Conservation (phyloP, 768 basidiomycete species). For the Tulasnella sp. region DNA sequence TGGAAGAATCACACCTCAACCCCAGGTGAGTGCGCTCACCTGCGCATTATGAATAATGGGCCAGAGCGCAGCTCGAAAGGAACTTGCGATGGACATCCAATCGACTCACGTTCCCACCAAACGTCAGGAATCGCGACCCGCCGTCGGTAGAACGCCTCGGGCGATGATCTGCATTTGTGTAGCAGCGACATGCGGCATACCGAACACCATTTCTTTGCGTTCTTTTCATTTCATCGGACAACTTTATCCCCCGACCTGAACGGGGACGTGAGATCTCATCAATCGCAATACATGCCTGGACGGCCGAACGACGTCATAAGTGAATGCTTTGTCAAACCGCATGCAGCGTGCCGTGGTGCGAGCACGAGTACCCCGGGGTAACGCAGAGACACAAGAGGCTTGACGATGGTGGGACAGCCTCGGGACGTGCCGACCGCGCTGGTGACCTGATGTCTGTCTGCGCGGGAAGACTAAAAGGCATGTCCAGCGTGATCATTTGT, state of each 20-base stretch:
- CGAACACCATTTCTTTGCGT: background rate
- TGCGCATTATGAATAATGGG: background rate
- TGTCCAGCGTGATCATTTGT: slow-evolving; percentile 1
- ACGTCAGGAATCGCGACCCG: background rate
- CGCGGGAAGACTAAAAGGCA: background rate
- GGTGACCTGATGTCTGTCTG: background rate
- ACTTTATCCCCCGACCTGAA: background rate
- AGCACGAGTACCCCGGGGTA: background rate
- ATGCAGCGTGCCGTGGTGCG: background rate
- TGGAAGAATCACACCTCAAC: background rate
- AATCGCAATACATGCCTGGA: background rate
- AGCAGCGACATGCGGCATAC: background rate
- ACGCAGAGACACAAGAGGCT: too few relatives aligned
- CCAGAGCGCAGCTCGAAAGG: background rate
- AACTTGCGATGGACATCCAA: background rate
- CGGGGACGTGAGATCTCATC: background rate
- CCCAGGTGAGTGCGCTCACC: too few relatives aligned
- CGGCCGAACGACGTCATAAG: background rate
- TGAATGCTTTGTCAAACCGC: background rate
- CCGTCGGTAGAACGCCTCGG: slow-evolving; percentile 7
- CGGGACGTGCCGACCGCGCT: background rate
- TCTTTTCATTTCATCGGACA: background rate
- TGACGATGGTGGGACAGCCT: background rate
- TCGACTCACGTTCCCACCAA: background rate
- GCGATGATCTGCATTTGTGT: background rate